Evolutionary conservation across 306 rosid genomes (phyloP), one percentile per base, ranked within the genome.

Genomic region (Dalbergia oliveri): DNA sequence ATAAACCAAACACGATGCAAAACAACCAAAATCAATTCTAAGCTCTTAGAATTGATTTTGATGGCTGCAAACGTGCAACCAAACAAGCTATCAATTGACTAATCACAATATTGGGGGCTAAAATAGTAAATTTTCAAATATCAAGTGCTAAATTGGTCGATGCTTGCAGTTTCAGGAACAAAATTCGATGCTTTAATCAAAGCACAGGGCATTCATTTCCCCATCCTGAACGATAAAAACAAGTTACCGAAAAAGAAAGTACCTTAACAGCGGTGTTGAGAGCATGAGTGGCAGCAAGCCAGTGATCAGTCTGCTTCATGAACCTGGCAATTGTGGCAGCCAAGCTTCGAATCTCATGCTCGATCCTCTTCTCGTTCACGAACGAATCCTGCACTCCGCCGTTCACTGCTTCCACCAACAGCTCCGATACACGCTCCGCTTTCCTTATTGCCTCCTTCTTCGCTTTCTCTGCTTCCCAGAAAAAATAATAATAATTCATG

Each of bases 241-340:
- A 26, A 26, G 2, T 26, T 26, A 26, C 31, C 1, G 1, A 26
- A 74, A 60, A 44, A 8, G 0, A 37, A 10, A 23, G 0, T 62
- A 90, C 99, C 98, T 95, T 95, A 56, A 95, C 86, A 45, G 93
- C 96, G 11, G 92, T 82, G 84, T 95, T 95, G 23, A 95, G 75
- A 57, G 94, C 81, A 77, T 83, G 95, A 73, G 99, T 86, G 33
- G 93, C 81, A 65, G 88, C 53, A 57, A 95, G 97, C 98, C 96
- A 95, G 6, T 95, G 97, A 88, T 93, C 98, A 9, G 97, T 90
- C 81, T 91, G 97, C 78, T 91, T 95, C 59, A 79, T 87, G 86
- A 93, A 95, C 9, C 91, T 88, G 0, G 94, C 8, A 61, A 93
- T 89, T 11, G 94, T 88, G 35, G 75, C 53, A 31, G 96, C 80